Conservation (phyloP, 2,329 filamentous ascomycete species). For the Colletotrichum sp. region DNA sequence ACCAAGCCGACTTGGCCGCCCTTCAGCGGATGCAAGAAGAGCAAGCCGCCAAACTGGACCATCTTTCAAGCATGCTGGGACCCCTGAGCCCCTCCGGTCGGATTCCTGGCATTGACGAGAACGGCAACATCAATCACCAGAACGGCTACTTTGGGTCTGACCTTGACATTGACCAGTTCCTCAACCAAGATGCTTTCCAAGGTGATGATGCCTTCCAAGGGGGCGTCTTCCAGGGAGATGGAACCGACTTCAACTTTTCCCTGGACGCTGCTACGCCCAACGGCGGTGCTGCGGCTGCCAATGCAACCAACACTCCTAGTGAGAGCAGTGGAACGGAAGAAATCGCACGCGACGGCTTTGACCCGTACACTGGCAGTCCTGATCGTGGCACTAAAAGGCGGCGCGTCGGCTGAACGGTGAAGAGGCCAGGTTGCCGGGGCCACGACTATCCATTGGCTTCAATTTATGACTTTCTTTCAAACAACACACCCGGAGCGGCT, state of each 20-base stretch:
- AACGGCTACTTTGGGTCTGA: conserved; percentile 40
- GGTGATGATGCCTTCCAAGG: conserved; percentile 45
- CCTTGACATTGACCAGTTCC: conserved; percentile 57
- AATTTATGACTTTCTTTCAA: background rate
- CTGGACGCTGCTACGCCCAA: conserved; percentile 40
- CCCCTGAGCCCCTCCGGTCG: conserved; percentile 81
- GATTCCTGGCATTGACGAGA: conserved; percentile 71
- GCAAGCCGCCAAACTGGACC: conserved; percentile 78
- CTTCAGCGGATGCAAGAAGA: conserved; percentile 80
- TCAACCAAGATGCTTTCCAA: conserved; percentile 46
- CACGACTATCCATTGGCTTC: background rate
- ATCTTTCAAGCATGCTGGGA: conserved; percentile 75
- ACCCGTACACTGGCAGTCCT: conserved; percentile 27
- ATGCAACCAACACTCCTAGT: conserved; percentile 39
- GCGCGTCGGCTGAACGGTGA: conserved; percentile 29
- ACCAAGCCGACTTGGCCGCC: conserved; percentile 77
- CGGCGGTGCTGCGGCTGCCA: conserved; percentile 26
- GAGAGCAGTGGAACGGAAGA: conserved; percentile 58
- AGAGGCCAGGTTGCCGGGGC: background rate
- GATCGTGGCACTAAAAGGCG: conserved; percentile 41
- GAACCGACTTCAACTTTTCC: conserved; percentile 57
- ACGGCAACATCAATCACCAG: conserved; percentile 25
- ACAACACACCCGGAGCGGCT: background rate
- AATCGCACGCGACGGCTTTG: conserved; percentile 49
- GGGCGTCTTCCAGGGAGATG: conserved; percentile 45